Evolutionary conservation across 805 yeast species (phyloP), one percentile per base, ranked within the genome.

Genomic region (Torulaspora maleeae): DNA sequence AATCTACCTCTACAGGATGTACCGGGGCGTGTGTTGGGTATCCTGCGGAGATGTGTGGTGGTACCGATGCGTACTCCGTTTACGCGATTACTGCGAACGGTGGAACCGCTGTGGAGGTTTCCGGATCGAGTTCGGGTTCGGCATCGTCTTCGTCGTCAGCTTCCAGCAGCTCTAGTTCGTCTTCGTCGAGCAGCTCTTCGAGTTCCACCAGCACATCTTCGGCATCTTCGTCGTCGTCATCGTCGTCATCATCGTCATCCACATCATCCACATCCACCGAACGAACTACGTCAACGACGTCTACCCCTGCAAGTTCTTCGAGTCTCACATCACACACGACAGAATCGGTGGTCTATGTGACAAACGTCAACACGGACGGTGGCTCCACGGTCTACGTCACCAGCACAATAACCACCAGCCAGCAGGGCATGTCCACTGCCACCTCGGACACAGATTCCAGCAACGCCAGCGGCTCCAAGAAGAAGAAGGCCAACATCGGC

Each of bases 31-130:
- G 95, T 63, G 65, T 56, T 28, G 93, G 88, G 6, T 85, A 73
- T 56, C 71, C 73, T 5, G 7, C 38, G 1, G 84, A 83, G 47
- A 69, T 59, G 43, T 86, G 95, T 67, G 88, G 88, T 51, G 83
- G 83, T 30, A 68, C 74, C 13, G 44, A 58, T 36, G 71, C 76
- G 30, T 82, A 68, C 53, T 62, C 71, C 20, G 72, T 79, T 20
- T 79, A 68, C 49, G 64, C 72, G 6, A 65, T 69, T 41, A 67
- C 48, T 17, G 59, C 43, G 32, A 37, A 8, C 38, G 48, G 38
- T 22, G 44, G 54, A 4, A n/a, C 51, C 8, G 34, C 60, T 13
- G 36, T 51, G 3, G 46, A 63, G 10, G 38, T 38, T 29, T 29
- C 50, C 13, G 16, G 32, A 10, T 27, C 50, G 6, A 27, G 42